Evolutionary conservation across 1,284 basidiomycete genomes (phyloP).

Genomic region (Heterobasidion irregulare): DNA sequence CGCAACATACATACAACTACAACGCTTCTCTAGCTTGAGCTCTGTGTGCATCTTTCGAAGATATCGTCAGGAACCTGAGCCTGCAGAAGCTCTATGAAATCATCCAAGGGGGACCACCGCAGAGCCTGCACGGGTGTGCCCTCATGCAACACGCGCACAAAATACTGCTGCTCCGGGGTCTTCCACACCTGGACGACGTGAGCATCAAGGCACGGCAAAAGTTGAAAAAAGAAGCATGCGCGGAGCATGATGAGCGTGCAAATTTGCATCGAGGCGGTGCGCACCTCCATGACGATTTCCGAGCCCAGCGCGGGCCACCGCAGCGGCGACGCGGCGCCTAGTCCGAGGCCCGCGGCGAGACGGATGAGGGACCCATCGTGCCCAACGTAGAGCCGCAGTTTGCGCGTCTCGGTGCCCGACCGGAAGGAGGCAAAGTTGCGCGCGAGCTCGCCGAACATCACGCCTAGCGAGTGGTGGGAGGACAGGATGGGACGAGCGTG

Average conservation of each 20-base stretch:
- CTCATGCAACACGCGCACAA: conserved; percentile 40
- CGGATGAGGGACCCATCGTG: conserved; percentile 46
- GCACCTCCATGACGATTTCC: conserved; percentile 42
- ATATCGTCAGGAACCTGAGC: conserved; percentile 29
- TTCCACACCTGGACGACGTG: conserved; percentile 34
- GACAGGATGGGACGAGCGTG: no score
- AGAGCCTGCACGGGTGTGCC: conserved; percentile 31
- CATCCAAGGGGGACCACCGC: conserved; percentile 28
- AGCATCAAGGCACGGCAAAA: background rate
- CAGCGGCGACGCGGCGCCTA: conserved; percentile 26
- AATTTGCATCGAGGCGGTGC: conserved; percentile 7
- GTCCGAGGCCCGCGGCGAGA: conserved; percentile 36
- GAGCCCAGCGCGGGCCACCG: conserved; percentile 45
- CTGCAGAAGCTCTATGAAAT: conserved; percentile 29
- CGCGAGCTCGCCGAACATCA: conserved; percentile 25
- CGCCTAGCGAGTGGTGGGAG: conserved; percentile 14
- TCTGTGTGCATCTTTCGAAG: conserved; percentile 14
- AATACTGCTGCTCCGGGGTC: conserved; percentile 13
- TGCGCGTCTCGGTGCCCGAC: conserved; percentile 25
- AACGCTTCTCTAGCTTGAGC: background rate
- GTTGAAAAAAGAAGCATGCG: background rate
- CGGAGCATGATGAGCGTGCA: background rate
- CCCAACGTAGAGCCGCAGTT: conserved; percentile 36
- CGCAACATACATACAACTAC: no score
- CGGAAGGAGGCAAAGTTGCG: conserved; percentile 24